Evolutionary conservation across 2,329 filamentous ascomycete genomes (phyloP).

Genomic region (Cercospora beticola): DNA sequence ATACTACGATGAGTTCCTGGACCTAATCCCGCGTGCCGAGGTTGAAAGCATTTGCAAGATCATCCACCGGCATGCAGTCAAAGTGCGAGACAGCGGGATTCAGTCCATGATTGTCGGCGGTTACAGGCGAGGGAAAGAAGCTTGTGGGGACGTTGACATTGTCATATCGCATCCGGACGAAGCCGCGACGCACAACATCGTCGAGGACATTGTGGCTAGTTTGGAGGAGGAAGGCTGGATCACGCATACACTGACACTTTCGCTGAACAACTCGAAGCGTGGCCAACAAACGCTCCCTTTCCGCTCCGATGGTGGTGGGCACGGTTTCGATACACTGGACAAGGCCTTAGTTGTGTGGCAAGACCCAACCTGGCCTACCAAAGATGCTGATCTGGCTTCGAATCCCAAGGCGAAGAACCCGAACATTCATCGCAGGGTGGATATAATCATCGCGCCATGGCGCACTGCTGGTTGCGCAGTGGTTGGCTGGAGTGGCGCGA

Average conservation of each 20-base stretch:
- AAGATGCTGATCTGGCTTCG: constrained; percentile 38
- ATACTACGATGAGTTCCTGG: constrained; percentile 81
- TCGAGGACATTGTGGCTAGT: constrained; percentile 67
- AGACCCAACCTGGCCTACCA: constrained; percentile 54
- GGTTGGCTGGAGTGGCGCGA: constrained; percentile 79
- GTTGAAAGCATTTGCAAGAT: constrained; percentile 66
- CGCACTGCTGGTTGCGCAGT: constrained; percentile 84
- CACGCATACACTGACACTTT: constrained; percentile 76
- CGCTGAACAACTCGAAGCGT: constrained; percentile 67
- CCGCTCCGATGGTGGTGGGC: constrained; percentile 46
- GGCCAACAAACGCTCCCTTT: constrained; percentile 65
- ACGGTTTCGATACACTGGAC: constrained; percentile 83
- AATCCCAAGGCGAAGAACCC: constrained; percentile 57
- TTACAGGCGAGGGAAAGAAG: constrained; percentile 73
- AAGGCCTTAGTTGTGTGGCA: constrained; percentile 95
- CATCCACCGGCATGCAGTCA: constrained; percentile 66
- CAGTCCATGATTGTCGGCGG: constrained; percentile 72
- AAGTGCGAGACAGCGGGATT: constrained; percentile 55
- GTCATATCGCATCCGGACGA: constrained; percentile 78
- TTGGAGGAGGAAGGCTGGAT: constrained; percentile 71
- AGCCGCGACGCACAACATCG: constrained; percentile 64
- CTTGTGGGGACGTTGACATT: constrained; percentile 80
- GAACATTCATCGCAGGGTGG: constrained; percentile 78
- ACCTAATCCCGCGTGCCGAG: constrained; percentile 69
- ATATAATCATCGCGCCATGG: constrained; percentile 90